Evolutionary conservation across 371 early-diverging fungal genomes (phyloP).

Genomic region (Apophysomyces elegans): DNA sequence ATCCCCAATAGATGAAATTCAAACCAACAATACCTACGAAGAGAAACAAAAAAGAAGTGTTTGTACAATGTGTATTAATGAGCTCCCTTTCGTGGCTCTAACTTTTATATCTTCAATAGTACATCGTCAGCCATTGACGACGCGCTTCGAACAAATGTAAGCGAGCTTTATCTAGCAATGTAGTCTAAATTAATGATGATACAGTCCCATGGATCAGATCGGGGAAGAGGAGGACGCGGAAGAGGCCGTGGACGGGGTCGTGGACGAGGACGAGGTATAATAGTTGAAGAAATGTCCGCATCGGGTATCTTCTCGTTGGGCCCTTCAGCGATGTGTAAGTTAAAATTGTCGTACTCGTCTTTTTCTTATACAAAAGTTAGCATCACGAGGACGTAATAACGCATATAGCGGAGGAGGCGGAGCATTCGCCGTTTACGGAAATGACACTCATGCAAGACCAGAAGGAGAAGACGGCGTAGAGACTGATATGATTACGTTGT

Average conservation of each 20-base stretch:
- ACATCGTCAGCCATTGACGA: constrained; percentile 46
- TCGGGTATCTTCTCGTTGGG: constrained; percentile 75
- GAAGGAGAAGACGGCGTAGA: constrained; percentile 30
- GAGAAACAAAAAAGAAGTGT: constrained; percentile 69
- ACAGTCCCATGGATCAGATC: constrained; percentile 33
- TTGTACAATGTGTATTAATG: constrained; percentile 23
- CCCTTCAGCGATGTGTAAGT: constrained; percentile 53
- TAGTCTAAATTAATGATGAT: constrained; percentile 9
- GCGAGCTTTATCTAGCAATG: not conserved
- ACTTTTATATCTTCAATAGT: constrained; percentile 16
- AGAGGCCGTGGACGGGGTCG: constrained; percentile 46
- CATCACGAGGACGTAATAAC: constrained; percentile 19
- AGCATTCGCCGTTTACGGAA: constrained; percentile 39
- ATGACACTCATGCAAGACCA: constrained; percentile 27
- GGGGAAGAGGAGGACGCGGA: constrained; percentile 46
- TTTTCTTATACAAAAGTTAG: not conserved
- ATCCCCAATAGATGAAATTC: constrained; percentile 59
- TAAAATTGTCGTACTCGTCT: not conserved
- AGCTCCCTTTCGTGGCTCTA: not conserved
- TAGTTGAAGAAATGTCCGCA: constrained; percentile 50
- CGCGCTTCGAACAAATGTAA: constrained; percentile 24
- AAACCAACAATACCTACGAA: constrained; percentile 65
- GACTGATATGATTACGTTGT: constrained; percentile 40
- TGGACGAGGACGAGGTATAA: constrained; percentile 38
- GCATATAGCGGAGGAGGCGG: constrained; percentile 28